Evolutionary conservation across 2,329 filamentous ascomycete species (phyloP).

Genomic region (Triangularia setosa): DNA sequence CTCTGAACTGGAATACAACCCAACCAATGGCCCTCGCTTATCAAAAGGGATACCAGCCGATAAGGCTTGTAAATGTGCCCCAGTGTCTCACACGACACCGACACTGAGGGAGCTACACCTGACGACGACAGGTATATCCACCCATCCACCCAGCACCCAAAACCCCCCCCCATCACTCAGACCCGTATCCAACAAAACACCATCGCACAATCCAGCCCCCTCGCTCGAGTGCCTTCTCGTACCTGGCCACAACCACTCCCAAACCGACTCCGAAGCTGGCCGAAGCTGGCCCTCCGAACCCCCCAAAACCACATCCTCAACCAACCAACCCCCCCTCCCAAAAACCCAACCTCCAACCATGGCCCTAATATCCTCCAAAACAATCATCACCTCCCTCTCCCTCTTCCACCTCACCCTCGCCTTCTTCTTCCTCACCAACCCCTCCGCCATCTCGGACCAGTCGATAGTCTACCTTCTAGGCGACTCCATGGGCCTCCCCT

Average conservation of each 20-base stretch:
- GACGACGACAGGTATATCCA: too few species aligned
- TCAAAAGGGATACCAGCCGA: slow-evolving; percentile 16
- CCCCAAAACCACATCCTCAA: not conserved
- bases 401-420: slow-evolving; percentile 82
- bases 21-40: slow-evolving; percentile 14
- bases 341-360: slow-evolving; percentile 35
- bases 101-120: not conserved
- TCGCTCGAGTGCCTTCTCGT: too few species aligned
- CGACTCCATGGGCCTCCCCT: slow-evolving; percentile 74
- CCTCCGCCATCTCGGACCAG: slow-evolving; percentile 70
- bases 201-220: not conserved
- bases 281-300: not conserved
- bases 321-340: not conserved
- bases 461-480: slow-evolving; percentile 76
- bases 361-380: slow-evolving; percentile 75
- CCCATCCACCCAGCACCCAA: too few species aligned
- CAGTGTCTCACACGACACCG: not conserved
- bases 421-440: slow-evolving; percentile 76
- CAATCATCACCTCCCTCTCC: slow-evolving; percentile 75
- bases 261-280: not conserved
- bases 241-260: not conserved
- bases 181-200: not conserved
- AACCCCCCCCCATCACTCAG: too few species aligned
- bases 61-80: slow-evolving; percentile 14
- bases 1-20: not conserved